phyloP scores from a whole-genome alignment of 2,329 filamentous ascomycete species.

The Fusarium anthophilum region DNA sequence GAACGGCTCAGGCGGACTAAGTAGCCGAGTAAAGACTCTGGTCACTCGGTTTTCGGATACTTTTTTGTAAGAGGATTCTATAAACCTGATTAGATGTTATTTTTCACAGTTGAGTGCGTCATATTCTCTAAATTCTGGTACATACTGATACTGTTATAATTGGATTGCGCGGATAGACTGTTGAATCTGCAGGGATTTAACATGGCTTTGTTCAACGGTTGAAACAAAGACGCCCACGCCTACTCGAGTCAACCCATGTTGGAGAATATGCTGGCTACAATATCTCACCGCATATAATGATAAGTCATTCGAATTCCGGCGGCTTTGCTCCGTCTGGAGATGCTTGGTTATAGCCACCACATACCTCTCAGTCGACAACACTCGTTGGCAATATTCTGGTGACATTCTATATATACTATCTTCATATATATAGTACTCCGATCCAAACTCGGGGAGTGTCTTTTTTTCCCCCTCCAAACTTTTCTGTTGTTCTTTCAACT shows the following conservation, averaged over 20 bases:
- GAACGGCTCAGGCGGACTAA: conserved; percentile 22
- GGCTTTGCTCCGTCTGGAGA: background rate
- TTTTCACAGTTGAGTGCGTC: conserved; percentile 8
- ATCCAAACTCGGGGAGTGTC: too few relatives aligned
- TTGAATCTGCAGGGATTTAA: background rate
- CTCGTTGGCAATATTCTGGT: background rate
- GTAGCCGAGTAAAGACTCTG: conserved; percentile 21
- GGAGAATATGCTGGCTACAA: background rate
- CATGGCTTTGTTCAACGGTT: conserved; percentile 9
- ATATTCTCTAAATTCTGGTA: background rate
- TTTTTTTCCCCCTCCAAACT: too few relatives aligned
- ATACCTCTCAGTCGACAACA: background rate
- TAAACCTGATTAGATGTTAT: background rate
- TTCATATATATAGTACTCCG: background rate
- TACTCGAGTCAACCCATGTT: background rate
- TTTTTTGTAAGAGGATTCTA: background rate
- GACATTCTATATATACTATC: background rate
- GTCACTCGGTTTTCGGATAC: conserved; percentile 5
- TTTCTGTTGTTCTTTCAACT: background rate
- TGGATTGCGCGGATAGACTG: conserved; percentile 9
- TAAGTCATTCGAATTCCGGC: background rate
- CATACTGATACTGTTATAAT: background rate
- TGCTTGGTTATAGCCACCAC: background rate
- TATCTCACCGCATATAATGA: background rate
- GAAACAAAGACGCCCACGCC: background rate